Evolutionary conservation across 805 yeast species (phyloP), one percentile per base, ranked within the genome.

Genomic region (Candida sithepensis): DNA sequence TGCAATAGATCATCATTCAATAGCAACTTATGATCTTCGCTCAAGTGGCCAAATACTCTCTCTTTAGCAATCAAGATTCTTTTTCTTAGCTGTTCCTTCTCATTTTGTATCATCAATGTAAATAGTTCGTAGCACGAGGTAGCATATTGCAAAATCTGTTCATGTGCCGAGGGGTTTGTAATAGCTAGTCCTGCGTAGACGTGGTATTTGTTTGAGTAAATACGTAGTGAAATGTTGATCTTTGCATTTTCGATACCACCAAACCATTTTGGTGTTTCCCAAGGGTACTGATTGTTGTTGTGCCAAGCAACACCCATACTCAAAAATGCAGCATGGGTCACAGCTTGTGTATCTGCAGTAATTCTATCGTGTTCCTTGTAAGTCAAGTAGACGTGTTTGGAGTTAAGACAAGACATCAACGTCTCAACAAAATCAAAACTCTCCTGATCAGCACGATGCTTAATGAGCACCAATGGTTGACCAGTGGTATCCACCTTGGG

Each of bases 301-400:
- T 79, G 85, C 99, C 99, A 94, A 6, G 98, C 98, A 7, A 83
- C 81, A 4, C 99, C 99, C 99, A 94, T 94, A 47, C 95, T 84
- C 49, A 94, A 71, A 61, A 94, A 94, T 0, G 97, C 98, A 12
- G 97, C 97, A 64, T 94, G 99, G 0, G 99, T 94, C 16, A 92
- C 96, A 0, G 98, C 98, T 66, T 94, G 99, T 2, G 98, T 94
- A 64, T 94, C 99, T 0, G 99, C 99, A 0, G 99, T 92, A 52
- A 94, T 92, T 57, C 78, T 80, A 65, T 94, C 99, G 64, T 94
- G 99, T 62, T 91, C 91, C 45, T 79, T 75, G n/a, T 94, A 96
- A 0, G 88, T 74, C 28, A 94, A 72, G 46, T 81, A 75, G 22
- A 90, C 97, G 32, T 78, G 73, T 53, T 85, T 85, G 12, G 97